Base-by-base conservation (phyloP, 1,284 basidiomycete species). In the Trichosporon asahii region DNA sequence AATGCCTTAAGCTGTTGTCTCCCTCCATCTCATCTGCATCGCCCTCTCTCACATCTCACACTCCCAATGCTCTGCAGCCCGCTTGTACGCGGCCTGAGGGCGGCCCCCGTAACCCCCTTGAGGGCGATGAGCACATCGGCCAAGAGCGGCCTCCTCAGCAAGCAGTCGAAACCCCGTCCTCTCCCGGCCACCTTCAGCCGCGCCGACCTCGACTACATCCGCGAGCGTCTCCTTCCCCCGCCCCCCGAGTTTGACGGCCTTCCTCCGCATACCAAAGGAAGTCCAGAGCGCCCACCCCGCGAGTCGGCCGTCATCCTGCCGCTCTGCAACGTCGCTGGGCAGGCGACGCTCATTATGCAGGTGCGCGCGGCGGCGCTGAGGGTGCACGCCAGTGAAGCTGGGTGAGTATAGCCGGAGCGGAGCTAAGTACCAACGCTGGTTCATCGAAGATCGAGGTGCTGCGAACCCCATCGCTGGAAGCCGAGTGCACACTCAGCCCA, bases 231-330 rank as follows among this genome's bases (percentile, higher is more conserved):
- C 29, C 57, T 63, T 15, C 73, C 76, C 2, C 49, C 73, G 18
- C 68, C 69, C 40, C 63, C 66, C 29, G 67, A 69, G 12, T n/a
- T 71, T 33, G 23, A 57, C 21, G 29, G 33, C 14, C 66, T 77
- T 8, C 80, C 79, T 2, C 31, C 74, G 5, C 80, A 81, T 66
- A 81, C 77, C 1, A 65, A 70, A 11, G 65, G 31, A 2, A 7
- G 23, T 23, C 55, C 55, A 6, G 53, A 37, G 21, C 53, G 55
- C n/a, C 5, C 31, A 35, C 68, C 72, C 5, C 46, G 66, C 23
- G 80, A 82, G 68, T 73, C 79, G 0, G 81, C 77, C 6, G 76
- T 82, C 8, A 65, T 82, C 23, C 78, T 82, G 25, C 81, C 81
- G 2, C 72, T 82, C 18, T 75, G 80, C 66, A 82, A 82, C 66